Conservation (phyloP, 306 rosid genomes). For the Gastrolobium villosum region DNA sequence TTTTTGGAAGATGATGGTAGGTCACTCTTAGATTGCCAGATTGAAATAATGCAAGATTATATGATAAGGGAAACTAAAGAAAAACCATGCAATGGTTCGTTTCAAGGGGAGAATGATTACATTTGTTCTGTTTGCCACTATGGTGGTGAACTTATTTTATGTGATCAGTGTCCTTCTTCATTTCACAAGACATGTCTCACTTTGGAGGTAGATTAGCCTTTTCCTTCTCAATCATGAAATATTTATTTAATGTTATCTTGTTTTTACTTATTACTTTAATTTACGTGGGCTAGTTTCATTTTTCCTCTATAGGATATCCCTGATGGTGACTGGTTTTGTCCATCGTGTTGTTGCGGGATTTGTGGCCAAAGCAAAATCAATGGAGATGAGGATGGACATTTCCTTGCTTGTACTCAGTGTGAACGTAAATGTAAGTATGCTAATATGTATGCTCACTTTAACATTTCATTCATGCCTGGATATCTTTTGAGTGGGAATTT, state of each 20-base stretch:
- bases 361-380: slow-evolving; percentile 63
- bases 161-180: slow-evolving; percentile 88
- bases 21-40: slow-evolving; percentile 76
- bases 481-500: slow-evolving; percentile 19
- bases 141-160: slow-evolving; percentile 87
- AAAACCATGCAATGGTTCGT: slow-evolving; percentile 37
- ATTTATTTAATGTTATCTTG: slow-evolving; percentile 5
- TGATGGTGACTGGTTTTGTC: slow-evolving; percentile 91
- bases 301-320: slow-evolving; percentile 72
- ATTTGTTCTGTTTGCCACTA: slow-evolving; percentile 82
- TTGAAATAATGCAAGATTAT: slow-evolving; percentile 50
- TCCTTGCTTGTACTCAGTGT: slow-evolving; percentile 77
- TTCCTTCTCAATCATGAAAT: slow-evolving; percentile 26
- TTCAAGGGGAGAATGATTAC: slow-evolving; percentile 65
- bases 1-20: slow-evolving; percentile 65
- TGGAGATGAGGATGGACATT: slow-evolving; percentile 48
- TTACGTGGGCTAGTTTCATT: slow-evolving; percentile 19
- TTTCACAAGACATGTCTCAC: slow-evolving; percentile 76
- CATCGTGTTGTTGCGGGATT: slow-evolving; percentile 79
- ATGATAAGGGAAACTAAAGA: slow-evolving; percentile 39
- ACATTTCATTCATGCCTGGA: slow-evolving; percentile 10
- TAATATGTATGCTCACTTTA: slow-evolving; percentile 17
- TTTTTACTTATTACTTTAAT: not conserved
- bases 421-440: slow-evolving; percentile 70
- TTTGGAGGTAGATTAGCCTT: slow-evolving; percentile 66